Evolutionary conservation across 345 rosid species (phyloP).

Genomic region (Erodium maritimum): DNA sequence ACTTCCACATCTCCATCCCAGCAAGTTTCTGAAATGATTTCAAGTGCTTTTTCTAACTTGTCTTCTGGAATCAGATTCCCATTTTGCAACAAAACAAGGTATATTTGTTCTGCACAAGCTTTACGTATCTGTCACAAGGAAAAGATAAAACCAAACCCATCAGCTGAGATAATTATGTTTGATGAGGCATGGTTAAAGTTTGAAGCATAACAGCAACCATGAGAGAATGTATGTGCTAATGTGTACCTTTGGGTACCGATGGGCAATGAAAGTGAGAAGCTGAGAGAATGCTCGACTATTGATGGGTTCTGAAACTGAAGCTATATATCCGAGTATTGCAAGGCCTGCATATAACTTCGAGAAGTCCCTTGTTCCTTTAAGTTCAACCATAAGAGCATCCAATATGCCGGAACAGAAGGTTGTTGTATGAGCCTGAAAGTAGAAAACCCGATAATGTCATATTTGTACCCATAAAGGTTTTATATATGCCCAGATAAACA

Average conservation of each 20-base stretch:
- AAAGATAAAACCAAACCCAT: not conserved
- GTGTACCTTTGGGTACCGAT: constrained; percentile 71
- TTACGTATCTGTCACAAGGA: constrained; percentile 54
- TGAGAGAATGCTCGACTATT: constrained; percentile 48
- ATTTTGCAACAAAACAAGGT: constrained; percentile 62
- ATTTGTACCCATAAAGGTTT: not conserved
- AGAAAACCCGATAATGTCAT: not conserved
- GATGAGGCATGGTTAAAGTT: too few relatives aligned
- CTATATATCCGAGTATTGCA: constrained; percentile 62
- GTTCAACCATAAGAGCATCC: constrained; percentile 62
- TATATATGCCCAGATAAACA: not conserved
- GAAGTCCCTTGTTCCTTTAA: constrained; percentile 67
- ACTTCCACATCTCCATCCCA: constrained; percentile 68
- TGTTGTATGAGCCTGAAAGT: constrained; percentile 37
- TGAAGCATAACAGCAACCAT: too few relatives aligned
- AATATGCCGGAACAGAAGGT: constrained; percentile 42
- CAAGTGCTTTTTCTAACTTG: constrained; percentile 45
- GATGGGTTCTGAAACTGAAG: constrained; percentile 44
- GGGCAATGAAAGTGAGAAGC: constrained; percentile 55
- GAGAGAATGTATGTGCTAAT: not conserved
- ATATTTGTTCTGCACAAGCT: constrained; percentile 62
- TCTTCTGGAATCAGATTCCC: constrained; percentile 44
- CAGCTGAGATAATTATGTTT: too few relatives aligned
- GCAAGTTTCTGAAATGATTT: constrained; percentile 50
- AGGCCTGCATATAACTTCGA: constrained; percentile 61